A percentile compares a stretch with the other conserved stretches of the same genome.
phyloP scores from a whole-genome alignment of 1,284 basidiomycete genomes.

The Erythrobasidium hasegawianum region DNA sequence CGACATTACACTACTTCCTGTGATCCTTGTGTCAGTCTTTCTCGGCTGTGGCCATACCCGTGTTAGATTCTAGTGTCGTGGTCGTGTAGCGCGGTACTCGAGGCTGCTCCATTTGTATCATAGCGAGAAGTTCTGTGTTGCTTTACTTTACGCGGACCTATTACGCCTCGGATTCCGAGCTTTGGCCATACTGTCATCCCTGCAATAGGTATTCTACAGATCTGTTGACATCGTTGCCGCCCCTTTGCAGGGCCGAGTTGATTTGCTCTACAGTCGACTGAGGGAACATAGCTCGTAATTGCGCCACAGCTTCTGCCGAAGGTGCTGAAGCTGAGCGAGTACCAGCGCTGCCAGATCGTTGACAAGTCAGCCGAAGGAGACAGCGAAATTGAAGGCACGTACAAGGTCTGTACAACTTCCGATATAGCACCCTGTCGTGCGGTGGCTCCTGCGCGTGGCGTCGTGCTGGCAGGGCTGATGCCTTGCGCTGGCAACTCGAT shows the following conservation, averaged over 20 bases:
- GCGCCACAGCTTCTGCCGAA: conserved; percentile 24
- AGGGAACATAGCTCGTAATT: conserved; percentile 29
- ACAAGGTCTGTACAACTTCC: conserved; percentile 31
- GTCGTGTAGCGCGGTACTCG: too few relatives aligned
- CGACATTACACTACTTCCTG: conserved; percentile 31
- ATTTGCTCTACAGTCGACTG: conserved; percentile 14
- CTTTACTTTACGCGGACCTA: conserved; percentile 1
- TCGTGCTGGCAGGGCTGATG: background rate
- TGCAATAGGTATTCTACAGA: conserved; percentile 25
- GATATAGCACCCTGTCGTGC: conserved; percentile 30
- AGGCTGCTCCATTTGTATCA: background rate
- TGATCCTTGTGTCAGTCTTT: background rate
- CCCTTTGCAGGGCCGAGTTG: conserved; percentile 21
- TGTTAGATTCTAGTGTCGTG: too few relatives aligned
- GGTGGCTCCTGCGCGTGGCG: background rate
- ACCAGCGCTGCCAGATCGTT: conserved; percentile 8
- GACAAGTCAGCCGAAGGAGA: background rate
- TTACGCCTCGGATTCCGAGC: background rate
- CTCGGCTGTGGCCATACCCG: too few relatives aligned
- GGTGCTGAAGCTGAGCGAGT: conserved; percentile 7
- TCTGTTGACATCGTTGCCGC: conserved; percentile 29
- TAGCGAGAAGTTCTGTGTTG: background rate
- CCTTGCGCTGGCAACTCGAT: conserved; percentile 9
- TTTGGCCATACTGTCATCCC: background rate
- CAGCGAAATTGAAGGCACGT: background rate